phyloP scores from a whole-genome alignment of 345 rosid genomes.

The Syzygium aromaticum region DNA sequence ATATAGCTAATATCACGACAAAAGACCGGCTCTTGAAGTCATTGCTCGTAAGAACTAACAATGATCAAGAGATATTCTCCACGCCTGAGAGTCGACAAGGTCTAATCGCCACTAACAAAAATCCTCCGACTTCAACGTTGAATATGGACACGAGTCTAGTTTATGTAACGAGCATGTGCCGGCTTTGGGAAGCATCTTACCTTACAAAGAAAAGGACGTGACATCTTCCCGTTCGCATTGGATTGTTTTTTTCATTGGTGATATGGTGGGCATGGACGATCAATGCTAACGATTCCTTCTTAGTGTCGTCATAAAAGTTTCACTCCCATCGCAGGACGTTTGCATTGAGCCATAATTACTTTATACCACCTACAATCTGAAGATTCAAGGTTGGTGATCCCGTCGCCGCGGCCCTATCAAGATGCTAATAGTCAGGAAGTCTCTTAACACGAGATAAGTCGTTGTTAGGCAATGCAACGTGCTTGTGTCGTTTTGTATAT shows the following conservation, averaged over 20 bases:
- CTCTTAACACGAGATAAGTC: not conserved
- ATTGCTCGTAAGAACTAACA: not conserved
- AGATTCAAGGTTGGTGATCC: too few species aligned
- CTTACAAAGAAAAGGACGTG: not conserved
- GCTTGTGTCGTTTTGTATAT: not conserved
- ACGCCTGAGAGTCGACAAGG: not conserved
- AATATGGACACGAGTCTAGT: not conserved
- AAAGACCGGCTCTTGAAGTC: not conserved
- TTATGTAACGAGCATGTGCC: not conserved
- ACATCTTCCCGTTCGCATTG: not conserved
- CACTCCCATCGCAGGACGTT: too few species aligned
- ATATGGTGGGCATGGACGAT: not conserved
- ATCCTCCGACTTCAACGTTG: not conserved
- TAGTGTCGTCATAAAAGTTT: not conserved
- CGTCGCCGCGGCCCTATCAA: fast-evolving
- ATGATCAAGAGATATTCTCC: not conserved
- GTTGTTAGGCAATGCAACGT: not conserved
- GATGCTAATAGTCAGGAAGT: not conserved
- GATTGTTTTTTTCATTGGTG: not conserved
- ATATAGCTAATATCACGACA: not conserved
- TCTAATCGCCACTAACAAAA: not conserved
- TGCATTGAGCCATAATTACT: not conserved
- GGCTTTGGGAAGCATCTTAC: not conserved
- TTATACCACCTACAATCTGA: not conserved
- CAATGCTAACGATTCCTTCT: not conserved